Conservation (phyloP, 306 rosid genomes). For the Sindora glabra region DNA sequence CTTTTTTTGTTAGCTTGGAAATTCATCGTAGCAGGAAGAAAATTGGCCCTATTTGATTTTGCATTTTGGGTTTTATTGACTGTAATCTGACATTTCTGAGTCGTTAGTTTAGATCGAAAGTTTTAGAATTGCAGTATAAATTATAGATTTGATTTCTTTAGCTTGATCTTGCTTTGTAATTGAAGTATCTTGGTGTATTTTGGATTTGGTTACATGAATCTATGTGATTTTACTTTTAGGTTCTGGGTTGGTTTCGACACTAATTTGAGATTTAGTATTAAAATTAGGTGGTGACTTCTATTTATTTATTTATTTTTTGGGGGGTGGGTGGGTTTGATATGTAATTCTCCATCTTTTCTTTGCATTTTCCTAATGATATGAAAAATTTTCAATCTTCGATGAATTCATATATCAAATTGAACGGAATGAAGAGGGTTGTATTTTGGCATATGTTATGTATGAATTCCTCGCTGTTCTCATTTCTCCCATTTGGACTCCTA, state of each 20-base stretch:
- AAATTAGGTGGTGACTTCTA: background rate
- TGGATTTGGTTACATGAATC: background rate
- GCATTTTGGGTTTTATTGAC: background rate
- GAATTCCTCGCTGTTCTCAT: no score
- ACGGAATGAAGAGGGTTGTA: no score
- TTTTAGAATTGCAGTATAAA: background rate
- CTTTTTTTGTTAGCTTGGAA: conserved; percentile 9
- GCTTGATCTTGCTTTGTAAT: background rate
- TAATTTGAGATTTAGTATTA: background rate
- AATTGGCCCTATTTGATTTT: background rate
- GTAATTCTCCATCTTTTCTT: no score
- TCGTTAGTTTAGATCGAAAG: background rate
- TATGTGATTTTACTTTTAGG: conserved; percentile 1
- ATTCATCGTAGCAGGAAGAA: background rate
- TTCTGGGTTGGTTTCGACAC: conserved; percentile 1
- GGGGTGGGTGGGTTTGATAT: background rate
- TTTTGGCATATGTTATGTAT: no score
- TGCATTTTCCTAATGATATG: no score
- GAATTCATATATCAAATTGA: no score
- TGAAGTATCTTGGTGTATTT: background rate
- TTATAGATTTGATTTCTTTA: background rate
- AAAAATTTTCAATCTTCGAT: no score
- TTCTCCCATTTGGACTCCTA: no score
- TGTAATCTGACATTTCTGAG: background rate
- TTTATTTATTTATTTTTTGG: background rate